Percentiles rank a stretch among this genome's conserved stretches.
phyloP scores from a whole-genome alignment of 306 rosid species.

The Ormosia semicastrata region DNA sequence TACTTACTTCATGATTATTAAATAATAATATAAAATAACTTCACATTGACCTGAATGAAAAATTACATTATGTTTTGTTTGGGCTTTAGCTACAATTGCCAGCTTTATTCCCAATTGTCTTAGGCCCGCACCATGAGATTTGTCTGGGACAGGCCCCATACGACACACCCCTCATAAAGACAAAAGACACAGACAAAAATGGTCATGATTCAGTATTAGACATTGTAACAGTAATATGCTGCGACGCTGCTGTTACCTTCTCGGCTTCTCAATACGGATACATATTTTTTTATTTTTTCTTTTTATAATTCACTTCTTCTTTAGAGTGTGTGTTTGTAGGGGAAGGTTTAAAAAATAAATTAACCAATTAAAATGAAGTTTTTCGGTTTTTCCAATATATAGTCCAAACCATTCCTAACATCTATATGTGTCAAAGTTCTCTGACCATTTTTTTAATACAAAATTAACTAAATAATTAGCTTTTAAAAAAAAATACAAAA shows the following conservation, averaged over 20 bases:
- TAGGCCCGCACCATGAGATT: background rate
- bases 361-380: no score
- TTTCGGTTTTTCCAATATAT: no score
- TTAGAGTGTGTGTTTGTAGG: background rate
- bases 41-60: no score
- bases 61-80: background rate
- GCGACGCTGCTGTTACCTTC: background rate
- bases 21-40: no score
- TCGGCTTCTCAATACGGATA: no score
- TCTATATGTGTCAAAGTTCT: no score
- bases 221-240: background rate
- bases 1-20: no score
- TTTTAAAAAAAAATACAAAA: no score
- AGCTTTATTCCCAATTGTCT: background rate
- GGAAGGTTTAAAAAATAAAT: no score
- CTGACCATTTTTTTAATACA: no score
- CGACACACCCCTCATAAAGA: background rate
- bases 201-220: background rate
- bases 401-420: no score
- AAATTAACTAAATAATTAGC: no score
- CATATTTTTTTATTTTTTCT: background rate
- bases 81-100: background rate
- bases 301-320: background rate
- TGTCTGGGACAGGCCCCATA: background rate
- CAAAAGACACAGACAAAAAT: background rate